Conservation (phyloP, 1,284 basidiomycete species). For the Cystobasidium pallidum region DNA sequence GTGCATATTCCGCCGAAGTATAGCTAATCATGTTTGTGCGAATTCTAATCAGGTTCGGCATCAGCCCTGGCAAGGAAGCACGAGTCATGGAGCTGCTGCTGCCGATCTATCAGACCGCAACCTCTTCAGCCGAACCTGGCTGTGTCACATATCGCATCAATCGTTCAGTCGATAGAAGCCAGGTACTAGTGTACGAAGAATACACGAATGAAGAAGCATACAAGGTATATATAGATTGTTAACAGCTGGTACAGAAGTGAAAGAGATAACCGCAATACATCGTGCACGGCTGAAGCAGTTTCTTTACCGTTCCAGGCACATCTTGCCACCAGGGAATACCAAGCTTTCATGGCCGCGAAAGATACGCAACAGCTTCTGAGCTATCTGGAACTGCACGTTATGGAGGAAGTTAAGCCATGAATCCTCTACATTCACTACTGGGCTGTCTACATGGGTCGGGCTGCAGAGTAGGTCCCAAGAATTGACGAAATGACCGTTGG, state of each 20-base stretch:
- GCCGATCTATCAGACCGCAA: not conserved
- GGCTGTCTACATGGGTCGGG: too few species aligned
- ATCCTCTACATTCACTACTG: not conserved
- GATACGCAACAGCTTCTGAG: constrained; percentile 3
- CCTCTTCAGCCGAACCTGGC: constrained; percentile 8
- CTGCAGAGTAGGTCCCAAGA: too few species aligned
- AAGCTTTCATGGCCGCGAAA: constrained; percentile 15
- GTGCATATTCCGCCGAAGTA: too few species aligned
- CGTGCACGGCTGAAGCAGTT: not conserved
- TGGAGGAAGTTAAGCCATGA: constrained; percentile 11
- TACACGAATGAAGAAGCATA: constrained; percentile 12
- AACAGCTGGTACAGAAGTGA: too few species aligned
- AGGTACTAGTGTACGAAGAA: constrained; percentile 17
- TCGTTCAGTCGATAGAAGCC: not conserved
- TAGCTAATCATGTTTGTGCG: too few species aligned
- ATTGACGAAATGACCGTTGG: too few species aligned
- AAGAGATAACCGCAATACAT: not conserved
- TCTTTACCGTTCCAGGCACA: not conserved
- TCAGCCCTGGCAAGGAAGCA: constrained; percentile 8
- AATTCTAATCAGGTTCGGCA: constrained; percentile 13
- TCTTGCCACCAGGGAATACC: not conserved
- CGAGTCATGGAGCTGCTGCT: constrained; percentile 9
- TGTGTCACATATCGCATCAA: constrained; percentile 23
- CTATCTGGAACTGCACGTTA: not conserved
- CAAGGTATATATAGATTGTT: too few species aligned